phyloP scores from a whole-genome alignment of 257 asterid species.

The Hygrophila difformis region DNA sequence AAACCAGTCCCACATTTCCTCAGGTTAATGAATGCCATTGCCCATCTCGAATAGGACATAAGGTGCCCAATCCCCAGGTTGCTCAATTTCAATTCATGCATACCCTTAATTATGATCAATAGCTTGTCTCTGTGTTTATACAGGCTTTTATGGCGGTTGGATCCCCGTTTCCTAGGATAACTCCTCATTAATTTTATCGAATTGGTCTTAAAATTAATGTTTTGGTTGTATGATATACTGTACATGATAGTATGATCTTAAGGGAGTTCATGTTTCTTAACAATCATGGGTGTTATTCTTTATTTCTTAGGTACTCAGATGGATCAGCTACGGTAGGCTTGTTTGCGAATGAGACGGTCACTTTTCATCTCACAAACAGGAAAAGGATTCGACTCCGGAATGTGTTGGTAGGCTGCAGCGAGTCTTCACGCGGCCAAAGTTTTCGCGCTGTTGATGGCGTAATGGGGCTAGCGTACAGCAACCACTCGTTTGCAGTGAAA shows the following conservation, averaged over 20 bases:
- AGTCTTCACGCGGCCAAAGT: constrained; percentile 23
- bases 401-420: constrained; percentile 47
- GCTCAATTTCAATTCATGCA: no score
- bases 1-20: not conserved
- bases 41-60: constrained; percentile 1
- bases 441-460: constrained; percentile 38
- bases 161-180: no score
- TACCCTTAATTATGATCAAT: no score
- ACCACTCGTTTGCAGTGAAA: constrained; percentile 34
- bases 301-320: constrained; percentile 51
- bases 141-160: no score
- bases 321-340: constrained; percentile 42
- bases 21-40: not conserved
- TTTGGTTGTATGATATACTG: no score
- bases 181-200: no score
- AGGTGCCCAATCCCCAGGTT: no score
- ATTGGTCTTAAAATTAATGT: no score
- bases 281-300: no score
- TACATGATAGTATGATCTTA: no score
- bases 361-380: constrained; percentile 27
- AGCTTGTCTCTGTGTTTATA: no score
- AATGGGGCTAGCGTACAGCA: constrained; percentile 50
- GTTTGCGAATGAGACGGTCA: constrained; percentile 39
- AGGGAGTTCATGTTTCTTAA: no score
- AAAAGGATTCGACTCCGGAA: constrained; percentile 20